Conservation (phyloP, 768 basidiomycete species). For the Lactarius sp. region DNA sequence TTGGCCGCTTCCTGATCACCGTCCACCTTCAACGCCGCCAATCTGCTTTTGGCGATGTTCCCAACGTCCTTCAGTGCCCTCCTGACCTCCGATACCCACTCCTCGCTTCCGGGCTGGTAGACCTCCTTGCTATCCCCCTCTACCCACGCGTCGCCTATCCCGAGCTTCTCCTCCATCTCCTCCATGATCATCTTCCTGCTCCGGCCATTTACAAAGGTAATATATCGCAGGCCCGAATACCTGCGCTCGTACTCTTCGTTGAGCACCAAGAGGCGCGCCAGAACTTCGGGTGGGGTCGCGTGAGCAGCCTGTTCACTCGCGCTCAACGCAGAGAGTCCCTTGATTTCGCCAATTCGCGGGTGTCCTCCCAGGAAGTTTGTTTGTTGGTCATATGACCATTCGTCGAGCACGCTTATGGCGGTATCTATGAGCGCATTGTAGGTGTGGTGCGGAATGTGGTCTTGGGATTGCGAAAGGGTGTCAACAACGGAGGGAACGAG, state of each 20-base stretch:
- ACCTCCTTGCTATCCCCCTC: slow-evolving; percentile 35
- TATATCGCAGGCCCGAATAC: slow-evolving; percentile 77
- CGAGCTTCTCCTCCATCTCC: slow-evolving; percentile 73
- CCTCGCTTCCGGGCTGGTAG: slow-evolving; percentile 37
- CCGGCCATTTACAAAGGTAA: slow-evolving; percentile 90
- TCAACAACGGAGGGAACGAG: slow-evolving; percentile 54
- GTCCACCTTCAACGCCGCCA: slow-evolving; percentile 42
- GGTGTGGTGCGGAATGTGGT: slow-evolving; percentile 24
- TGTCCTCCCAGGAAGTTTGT: slow-evolving; percentile 75
- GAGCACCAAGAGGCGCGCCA: slow-evolving; percentile 65
- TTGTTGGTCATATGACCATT: slow-evolving; percentile 48
- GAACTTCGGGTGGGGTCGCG: slow-evolving; percentile 67
- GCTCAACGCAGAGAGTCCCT: slow-evolving; percentile 69
- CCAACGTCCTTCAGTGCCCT: slow-evolving; percentile 74
- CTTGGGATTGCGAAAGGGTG: slow-evolving; percentile 32
- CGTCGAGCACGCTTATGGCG: slow-evolving; percentile 44
- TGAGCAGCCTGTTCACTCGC: slow-evolving; percentile 67
- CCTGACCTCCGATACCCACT: slow-evolving; percentile 63
- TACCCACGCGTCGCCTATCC: slow-evolving; percentile 43
- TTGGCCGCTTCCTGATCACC: slow-evolving; percentile 27
- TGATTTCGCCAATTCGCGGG: slow-evolving; percentile 84
- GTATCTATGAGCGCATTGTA: slow-evolving; percentile 54
- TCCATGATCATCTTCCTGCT: slow-evolving; percentile 62
- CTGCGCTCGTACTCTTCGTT: slow-evolving; percentile 71
- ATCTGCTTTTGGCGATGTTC: slow-evolving; percentile 66